These are phyloP conservation scores for Chaetomium strumarium DNA, from an alignment of 2,329 filamentous ascomycete genomes.

Conservation along the genomic window DNA sequence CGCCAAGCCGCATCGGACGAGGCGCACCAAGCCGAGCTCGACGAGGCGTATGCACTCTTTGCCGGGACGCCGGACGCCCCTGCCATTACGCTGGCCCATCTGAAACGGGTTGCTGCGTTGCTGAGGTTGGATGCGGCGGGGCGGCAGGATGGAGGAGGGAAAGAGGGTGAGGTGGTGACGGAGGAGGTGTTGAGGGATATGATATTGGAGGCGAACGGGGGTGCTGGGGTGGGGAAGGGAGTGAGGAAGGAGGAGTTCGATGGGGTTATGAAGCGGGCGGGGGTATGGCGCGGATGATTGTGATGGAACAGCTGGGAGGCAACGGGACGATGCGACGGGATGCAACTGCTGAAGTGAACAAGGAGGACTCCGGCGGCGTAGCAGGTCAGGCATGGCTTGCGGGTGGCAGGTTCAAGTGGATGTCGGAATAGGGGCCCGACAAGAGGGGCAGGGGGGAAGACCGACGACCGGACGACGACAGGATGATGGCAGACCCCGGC, in stretches of 20 bases:
- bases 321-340: neutral
- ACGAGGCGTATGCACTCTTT: slow-evolving; percentile 78
- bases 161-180: slow-evolving; percentile 68
- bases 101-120: slow-evolving; percentile 71
- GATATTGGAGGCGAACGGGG: slow-evolving; percentile 89
- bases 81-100: slow-evolving; percentile 73
- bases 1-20: slow-evolving; percentile 45
- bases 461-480: no score
- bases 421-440: neutral
- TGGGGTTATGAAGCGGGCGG: slow-evolving; percentile 76
- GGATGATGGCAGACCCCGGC: no score
- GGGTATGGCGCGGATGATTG: slow-evolving; percentile 64
- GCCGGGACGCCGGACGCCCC: slow-evolving; percentile 30
- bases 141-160: slow-evolving; percentile 68
- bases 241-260: slow-evolving; percentile 79
- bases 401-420: no score
- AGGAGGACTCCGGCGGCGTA: no score
- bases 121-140: slow-evolving; percentile 76
- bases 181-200: slow-evolving; percentile 87
- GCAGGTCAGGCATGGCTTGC: no score
- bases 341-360: no score
- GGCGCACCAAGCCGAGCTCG: slow-evolving; percentile 60
- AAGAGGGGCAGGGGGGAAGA: no score
- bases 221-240: slow-evolving; percentile 61
- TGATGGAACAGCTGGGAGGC: neutral